Evolutionary conservation across 352 stramenopile species (phyloP).

Genomic region (Globisporangium nodosum): DNA sequence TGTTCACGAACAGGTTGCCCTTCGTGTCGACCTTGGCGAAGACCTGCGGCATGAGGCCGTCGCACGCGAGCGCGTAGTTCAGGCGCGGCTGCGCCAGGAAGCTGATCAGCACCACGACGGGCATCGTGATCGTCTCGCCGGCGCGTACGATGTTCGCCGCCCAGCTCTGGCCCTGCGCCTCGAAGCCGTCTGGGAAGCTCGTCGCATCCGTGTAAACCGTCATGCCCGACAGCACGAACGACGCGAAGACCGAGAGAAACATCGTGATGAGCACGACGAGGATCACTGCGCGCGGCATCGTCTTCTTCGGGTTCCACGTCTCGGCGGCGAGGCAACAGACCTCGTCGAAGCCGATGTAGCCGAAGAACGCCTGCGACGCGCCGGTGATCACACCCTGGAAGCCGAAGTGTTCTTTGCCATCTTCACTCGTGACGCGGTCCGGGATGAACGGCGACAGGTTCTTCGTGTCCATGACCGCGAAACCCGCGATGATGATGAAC

Average conservation of each 20-base stretch:
- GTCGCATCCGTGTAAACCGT: slow-evolving; percentile 6
- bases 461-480: slow-evolving; percentile 63
- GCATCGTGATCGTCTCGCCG: slow-evolving; percentile 82
- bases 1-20: slow-evolving; percentile 78
- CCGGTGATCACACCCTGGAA: slow-evolving; percentile 46
- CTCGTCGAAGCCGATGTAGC: slow-evolving; percentile 93
- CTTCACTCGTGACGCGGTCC: neutral
- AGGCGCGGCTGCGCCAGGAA: slow-evolving; percentile 91
- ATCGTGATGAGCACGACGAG: slow-evolving; percentile 70
- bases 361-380: slow-evolving; percentile 48
- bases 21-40: slow-evolving; percentile 85
- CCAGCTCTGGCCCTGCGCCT: slow-evolving; percentile 30
- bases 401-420: too few species aligned
- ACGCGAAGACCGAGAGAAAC: slow-evolving; percentile 56
- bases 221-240: slow-evolving; percentile 83
- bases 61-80: slow-evolving; percentile 90
- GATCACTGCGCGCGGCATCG: slow-evolving; percentile 76
- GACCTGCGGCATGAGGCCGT: slow-evolving; percentile 90
- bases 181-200: slow-evolving; percentile 43
- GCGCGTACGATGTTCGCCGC: slow-evolving; percentile 44
- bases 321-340: slow-evolving; percentile 87
- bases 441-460: slow-evolving; percentile 86
- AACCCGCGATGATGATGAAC: slow-evolving; percentile 91
- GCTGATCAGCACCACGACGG: slow-evolving; percentile 91
- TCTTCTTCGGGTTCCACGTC: slow-evolving; percentile 52